Base-by-base conservation (phyloP, 805 yeast species). In the Pichia paraexigua region DNA sequence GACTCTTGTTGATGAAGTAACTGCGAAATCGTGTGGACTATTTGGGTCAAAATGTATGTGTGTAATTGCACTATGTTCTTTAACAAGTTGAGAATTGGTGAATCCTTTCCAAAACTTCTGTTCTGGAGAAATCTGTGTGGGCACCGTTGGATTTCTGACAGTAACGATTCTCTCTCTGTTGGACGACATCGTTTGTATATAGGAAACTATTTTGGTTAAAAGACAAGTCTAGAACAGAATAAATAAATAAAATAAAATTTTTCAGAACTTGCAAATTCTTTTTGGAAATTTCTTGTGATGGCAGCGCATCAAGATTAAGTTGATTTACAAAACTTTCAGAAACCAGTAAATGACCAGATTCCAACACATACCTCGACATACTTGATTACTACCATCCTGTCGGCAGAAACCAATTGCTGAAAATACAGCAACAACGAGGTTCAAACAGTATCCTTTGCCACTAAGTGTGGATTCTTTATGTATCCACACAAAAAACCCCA, bases 91-190 rank as follows among this genome's bases (percentile, higher is more conserved):
- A 3, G 98, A 92, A 57, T 82, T 85, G 48, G 74, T 69, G 66
- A 84, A 91, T 8, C 89, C 87, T 60, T 95, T 76, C 98, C 98
- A 94, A 71, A 87, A 92, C 59, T 95, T 77, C 63, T 90, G 95
- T 58, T 92, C 98, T 1, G 97, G 92, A 0, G 96, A 88, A 2
- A 91, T 83, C 61, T 82, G 85, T 12, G 87, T 82, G 3, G 96
- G 95, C 47, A 88, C 76, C 1, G 87, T 82, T 1, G 96, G 86
- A 55, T 80, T 82, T 63, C 87, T 77, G 30, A 77, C 78, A 28
- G 81, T 83, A 27, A 77, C 73, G 10, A 88, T 76, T 65, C 88
- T 77, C 55, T 81, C 84, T 62, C 78, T 74, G 20, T 76, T 71
- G 7, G 95, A 78, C 0, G 96, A 87, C 97, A 90, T 90, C 22